phyloP scores from a whole-genome alignment of 2,329 filamentous ascomycete genomes.

The Didymella lethalis region DNA sequence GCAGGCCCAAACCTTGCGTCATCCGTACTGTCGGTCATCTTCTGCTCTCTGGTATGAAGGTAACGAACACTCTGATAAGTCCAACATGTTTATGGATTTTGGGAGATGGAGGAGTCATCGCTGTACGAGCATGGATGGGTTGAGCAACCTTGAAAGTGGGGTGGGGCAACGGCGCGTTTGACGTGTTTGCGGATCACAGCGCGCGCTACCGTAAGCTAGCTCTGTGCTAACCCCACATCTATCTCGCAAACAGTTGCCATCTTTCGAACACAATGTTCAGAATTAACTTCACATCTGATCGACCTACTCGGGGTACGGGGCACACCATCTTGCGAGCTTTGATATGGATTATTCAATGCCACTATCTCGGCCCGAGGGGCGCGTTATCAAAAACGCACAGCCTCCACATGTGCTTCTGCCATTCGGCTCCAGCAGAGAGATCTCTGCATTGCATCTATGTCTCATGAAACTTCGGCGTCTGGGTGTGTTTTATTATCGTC shows the following conservation, averaged over 20 bases:
- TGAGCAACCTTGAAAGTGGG: not conserved
- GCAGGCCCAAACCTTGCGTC: constrained; percentile 3
- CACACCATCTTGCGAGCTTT: too few species aligned
- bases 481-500: too few species aligned
- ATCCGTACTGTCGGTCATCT: not conserved
- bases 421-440: not conserved
- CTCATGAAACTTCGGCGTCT: too few species aligned
- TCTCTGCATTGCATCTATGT: not conserved
- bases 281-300: too few species aligned
- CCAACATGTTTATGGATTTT: not conserved
- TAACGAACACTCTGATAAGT: not conserved
- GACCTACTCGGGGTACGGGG: too few species aligned
- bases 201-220: not conserved
- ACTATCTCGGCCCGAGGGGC: not conserved
- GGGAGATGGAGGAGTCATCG: not conserved
- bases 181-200: not conserved
- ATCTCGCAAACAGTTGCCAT: not conserved
- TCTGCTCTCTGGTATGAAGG: too few species aligned
- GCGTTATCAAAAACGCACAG: not conserved
- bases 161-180: not conserved
- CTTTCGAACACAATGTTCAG: not conserved
- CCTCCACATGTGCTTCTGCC: not conserved
- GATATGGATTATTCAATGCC: too few species aligned
- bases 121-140: not conserved
- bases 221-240: not conserved